These are phyloP conservation scores for Cryptococcus sp. DNA, from an alignment of 1,284 basidiomycete species.

Conservation along the genomic window DNA sequence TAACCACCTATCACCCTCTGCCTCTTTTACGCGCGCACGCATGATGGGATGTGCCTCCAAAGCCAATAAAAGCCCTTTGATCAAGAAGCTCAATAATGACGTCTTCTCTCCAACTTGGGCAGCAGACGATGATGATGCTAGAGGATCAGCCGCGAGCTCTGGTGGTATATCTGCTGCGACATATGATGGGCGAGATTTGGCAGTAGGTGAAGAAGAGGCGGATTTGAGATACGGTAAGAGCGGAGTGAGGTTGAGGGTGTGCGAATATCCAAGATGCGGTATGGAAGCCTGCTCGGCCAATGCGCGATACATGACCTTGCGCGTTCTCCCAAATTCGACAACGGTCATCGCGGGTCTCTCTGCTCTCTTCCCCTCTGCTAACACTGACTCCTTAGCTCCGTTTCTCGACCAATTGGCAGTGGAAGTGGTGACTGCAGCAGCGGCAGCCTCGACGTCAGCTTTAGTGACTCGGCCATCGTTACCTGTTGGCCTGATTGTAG, in stretches of 20 bases:
- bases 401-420: neutral
- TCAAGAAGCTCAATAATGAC: conserved; percentile 79
- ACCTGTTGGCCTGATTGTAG: conserved; percentile 62
- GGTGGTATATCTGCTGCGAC: conserved; percentile 58
- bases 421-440: conserved; percentile 23
- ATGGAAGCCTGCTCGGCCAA: conserved; percentile 68
- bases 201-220: conserved; percentile 9
- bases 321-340: conserved; percentile 73
- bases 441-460: conserved; percentile 62
- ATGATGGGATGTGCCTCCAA: conserved; percentile 64
- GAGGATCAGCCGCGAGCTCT: conserved; percentile 53
- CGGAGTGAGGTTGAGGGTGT: conserved; percentile 77
- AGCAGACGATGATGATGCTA: neutral
- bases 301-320: conserved; percentile 82
- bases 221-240: conserved; percentile 70
- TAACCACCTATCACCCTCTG: conserved; percentile 33
- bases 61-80: conserved; percentile 79
- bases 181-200: conserved; percentile 50
- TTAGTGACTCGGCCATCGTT: conserved; percentile 64
- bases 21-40: conserved; percentile 35
- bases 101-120: conserved; percentile 52
- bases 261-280: conserved; percentile 75
- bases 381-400: neutral
- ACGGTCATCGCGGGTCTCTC: conserved; percentile 45
- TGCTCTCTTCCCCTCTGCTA: conserved; percentile 5